These are phyloP conservation scores for Auriscalpium microsporum DNA, from an alignment of 768 basidiomycete species.

Conservation along the genomic window DNA sequence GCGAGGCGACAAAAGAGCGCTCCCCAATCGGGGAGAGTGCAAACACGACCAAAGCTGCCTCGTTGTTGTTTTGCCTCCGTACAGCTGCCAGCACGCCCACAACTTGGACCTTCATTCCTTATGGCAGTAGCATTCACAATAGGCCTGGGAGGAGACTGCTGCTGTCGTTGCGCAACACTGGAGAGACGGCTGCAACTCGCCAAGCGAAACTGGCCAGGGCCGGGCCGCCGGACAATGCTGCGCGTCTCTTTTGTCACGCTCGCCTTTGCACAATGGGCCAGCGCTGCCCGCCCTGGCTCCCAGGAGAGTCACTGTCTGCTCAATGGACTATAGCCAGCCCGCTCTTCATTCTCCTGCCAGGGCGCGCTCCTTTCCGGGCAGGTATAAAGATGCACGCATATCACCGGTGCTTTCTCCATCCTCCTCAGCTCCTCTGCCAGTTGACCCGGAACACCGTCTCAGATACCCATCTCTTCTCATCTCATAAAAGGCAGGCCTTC, in stretches of 20 bases:
- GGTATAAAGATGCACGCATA: constrained; percentile 11
- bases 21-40: too few relatives aligned
- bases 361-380: neutral
- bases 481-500: constrained; percentile 22
- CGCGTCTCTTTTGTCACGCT: constrained; percentile 1
- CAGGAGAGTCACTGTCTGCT: neutral
- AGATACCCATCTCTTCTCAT: constrained; percentile 1
- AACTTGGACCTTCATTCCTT: neutral
- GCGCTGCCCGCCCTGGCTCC: neutral
- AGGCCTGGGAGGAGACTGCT: neutral
- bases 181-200: neutral
- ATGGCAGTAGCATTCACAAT: neutral
- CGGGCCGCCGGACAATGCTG: constrained; percentile 7
- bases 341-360: neutral
- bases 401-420: neutral
- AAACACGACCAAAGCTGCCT: too few relatives aligned
- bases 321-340: neutral
- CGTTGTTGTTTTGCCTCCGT: too few relatives aligned
- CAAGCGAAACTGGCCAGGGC: neutral
- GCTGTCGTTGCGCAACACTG: neutral
- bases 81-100: neutral
- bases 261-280: constrained; percentile 8
- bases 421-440: neutral
- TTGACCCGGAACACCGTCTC: constrained; percentile 6
- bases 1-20: neutral